A percentile compares a stretch with the other conserved stretches of the same genome.
These are phyloP conservation scores for Xylariaceae sp. DNA, from an alignment of 2,329 filamentous ascomycete species.

Conservation along the genomic window DNA sequence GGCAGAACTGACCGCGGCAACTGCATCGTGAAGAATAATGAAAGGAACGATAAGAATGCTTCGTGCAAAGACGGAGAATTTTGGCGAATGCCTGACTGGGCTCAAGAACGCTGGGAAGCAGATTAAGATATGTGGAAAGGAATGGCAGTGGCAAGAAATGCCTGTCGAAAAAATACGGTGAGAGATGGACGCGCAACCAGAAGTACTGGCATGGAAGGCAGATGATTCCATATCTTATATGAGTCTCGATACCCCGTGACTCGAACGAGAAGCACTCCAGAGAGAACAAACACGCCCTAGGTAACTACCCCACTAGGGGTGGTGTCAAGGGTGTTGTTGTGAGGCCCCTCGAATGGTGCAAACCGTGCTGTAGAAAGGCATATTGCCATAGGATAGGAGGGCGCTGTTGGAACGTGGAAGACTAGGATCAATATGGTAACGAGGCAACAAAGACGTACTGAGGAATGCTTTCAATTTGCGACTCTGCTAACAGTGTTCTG, in stretches of 20 bases:
- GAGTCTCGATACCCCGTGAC: constrained; percentile 17
- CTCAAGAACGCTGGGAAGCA: constrained; percentile 35
- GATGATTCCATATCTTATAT: constrained; percentile 35
- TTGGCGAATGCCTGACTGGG: constrained; percentile 30
- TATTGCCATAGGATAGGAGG: constrained; percentile 12
- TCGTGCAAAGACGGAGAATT: constrained; percentile 33
- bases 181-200: constrained; percentile 24
- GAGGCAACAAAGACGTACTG: constrained; percentile 28
- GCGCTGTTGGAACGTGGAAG: constrained; percentile 31
- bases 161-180: constrained; percentile 27
- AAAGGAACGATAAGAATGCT: constrained; percentile 32
- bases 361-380: constrained; percentile 25
- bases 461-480: constrained; percentile 34
- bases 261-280: constrained; percentile 16
- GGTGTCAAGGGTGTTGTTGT: constrained; percentile 30
- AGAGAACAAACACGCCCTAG: constrained; percentile 25
- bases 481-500: constrained; percentile 17
- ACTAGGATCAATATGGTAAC: constrained; percentile 26
- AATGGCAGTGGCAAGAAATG: constrained; percentile 36
- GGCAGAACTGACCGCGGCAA: constrained; percentile 45
- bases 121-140: constrained; percentile 37
- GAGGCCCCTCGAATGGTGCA: constrained; percentile 30
- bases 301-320: constrained; percentile 23
- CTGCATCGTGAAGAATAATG: constrained; percentile 36
- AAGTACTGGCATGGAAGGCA: constrained; percentile 31